Evolutionary conservation across 2,329 filamentous ascomycete genomes (phyloP).

Genomic region (Stylonectria norvegica): DNA sequence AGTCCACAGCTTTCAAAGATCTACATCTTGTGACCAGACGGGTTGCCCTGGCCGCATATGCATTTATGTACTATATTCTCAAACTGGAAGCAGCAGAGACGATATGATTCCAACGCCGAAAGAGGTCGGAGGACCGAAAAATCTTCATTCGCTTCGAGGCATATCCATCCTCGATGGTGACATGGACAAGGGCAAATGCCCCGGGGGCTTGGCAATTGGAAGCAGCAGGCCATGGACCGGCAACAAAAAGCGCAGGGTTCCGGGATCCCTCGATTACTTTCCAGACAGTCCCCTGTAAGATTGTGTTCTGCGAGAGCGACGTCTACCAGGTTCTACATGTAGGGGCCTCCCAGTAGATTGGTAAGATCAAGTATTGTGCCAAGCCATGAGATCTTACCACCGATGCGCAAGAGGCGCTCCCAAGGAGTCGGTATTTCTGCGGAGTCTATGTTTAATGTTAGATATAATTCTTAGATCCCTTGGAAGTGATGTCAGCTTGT

Average conservation of each 20-base stretch:
- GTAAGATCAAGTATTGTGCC: background rate
- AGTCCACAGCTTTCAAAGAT: background rate
- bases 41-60: background rate
- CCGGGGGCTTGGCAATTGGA: constrained; percentile 34
- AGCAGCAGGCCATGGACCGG: background rate
- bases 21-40: background rate
- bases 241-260: background rate
- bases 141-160: background rate
- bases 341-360: background rate
- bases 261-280: background rate
- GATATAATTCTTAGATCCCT: no score
- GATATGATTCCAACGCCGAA: background rate
- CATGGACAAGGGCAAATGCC: constrained; percentile 44
- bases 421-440: no score
- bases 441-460: no score
- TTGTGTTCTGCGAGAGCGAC: background rate
- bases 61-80: background rate
- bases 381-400: background rate
- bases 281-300: background rate
- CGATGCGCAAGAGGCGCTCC: no score
- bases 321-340: background rate
- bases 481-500: no score
- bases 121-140: background rate
- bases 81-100: background rate
- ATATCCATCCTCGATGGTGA: constrained; percentile 41